phyloP scores from a whole-genome alignment of 2,329 filamentous ascomycete species.

The Phyllosticta ampelicida region DNA sequence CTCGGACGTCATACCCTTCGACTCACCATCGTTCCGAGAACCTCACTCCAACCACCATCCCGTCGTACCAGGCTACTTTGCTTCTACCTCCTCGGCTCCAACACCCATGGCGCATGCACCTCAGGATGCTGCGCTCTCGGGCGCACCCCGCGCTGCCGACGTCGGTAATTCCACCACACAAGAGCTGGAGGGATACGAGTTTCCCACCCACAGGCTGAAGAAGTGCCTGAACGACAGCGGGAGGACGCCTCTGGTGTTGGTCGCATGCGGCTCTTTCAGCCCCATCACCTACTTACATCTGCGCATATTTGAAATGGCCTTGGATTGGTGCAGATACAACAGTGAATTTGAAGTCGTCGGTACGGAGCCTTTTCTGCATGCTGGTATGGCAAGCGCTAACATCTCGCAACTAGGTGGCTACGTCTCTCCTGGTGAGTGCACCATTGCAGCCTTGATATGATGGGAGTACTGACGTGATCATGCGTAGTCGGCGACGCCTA shows the following conservation, averaged over 20 bases:
- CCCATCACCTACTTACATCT: constrained; percentile 68
- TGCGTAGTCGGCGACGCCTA: constrained; percentile 10
- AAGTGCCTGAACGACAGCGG: constrained; percentile 44
- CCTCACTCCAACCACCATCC: constrained; percentile 2
- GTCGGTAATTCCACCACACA: constrained; percentile 19
- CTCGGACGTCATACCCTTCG: constrained; percentile 10
- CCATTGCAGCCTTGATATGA: not conserved
- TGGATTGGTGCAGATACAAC: constrained; percentile 62
- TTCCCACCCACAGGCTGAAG: constrained; percentile 51
- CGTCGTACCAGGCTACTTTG: not conserved
- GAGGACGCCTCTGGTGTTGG: constrained; percentile 51
- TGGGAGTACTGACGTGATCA: not conserved
- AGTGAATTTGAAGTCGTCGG: constrained; percentile 73
- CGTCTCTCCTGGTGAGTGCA: constrained; percentile 6
- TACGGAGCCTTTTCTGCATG: constrained; percentile 44
- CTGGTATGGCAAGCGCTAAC: not conserved
- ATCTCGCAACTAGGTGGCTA: constrained; percentile 1
- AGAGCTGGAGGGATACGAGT: constrained; percentile 43
- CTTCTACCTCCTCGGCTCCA: not conserved
- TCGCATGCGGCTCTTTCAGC: constrained; percentile 61
- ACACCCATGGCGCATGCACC: constrained; percentile 2
- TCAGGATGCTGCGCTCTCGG: constrained; percentile 9
- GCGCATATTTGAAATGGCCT: constrained; percentile 81
- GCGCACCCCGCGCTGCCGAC: constrained; percentile 14
- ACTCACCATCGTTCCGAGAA: constrained; percentile 2